phyloP scores from a whole-genome alignment of 495 filamentous ascomycete genomes.

The Xylaria telfairii region DNA sequence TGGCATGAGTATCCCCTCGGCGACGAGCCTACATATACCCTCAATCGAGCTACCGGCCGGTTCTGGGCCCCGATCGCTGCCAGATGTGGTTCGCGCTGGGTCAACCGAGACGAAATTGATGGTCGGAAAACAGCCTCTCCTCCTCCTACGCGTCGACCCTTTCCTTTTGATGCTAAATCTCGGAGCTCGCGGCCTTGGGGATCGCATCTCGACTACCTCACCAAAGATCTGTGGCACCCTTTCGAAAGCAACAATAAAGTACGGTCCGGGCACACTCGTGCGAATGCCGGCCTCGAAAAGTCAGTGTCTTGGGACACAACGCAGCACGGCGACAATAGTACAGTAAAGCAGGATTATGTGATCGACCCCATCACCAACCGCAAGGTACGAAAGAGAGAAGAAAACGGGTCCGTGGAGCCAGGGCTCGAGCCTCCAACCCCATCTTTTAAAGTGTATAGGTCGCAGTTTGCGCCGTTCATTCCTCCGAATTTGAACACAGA shows the following conservation, averaged over 20 bases:
- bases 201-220: not conserved
- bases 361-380: slow-evolving; percentile 70
- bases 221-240: not conserved
- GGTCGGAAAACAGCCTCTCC: slow-evolving; percentile 8
- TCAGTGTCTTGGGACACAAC: not conserved
- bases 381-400: slow-evolving; percentile 48
- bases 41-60: slow-evolving; percentile 44
- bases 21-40: slow-evolving; percentile 35
- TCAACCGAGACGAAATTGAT: slow-evolving; percentile 24
- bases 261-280: not conserved
- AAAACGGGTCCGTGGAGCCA: not conserved
- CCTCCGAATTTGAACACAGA: slow-evolving; percentile 33
- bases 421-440: not conserved
- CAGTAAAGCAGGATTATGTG: slow-evolving; percentile 43
- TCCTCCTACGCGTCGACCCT: not conserved
- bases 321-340: not conserved
- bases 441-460: slow-evolving; percentile 46
- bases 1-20: slow-evolving; percentile 46
- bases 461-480: slow-evolving; percentile 42
- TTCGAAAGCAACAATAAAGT: not conserved
- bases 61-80: slow-evolving; percentile 39
- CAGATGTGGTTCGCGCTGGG: slow-evolving; percentile 22
- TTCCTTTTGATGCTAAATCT: not conserved
- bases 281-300: not conserved
- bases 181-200: not conserved